A percentile compares a stretch with the other conserved stretches of the same genome.
Conservation (phyloP, 129 eudicot genomes). For the Saposhnikovia divaricata region DNA sequence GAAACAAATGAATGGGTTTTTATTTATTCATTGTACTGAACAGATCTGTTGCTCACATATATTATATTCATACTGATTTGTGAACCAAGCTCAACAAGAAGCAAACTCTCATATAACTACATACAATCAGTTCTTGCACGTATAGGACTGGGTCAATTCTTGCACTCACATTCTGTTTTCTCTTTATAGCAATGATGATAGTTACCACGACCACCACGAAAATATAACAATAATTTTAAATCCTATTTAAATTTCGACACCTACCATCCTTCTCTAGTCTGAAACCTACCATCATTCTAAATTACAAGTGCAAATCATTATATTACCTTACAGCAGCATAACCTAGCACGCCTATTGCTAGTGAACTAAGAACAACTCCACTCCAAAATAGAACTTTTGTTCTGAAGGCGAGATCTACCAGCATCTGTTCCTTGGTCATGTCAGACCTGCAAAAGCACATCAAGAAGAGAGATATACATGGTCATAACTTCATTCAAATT, state of each 20-base stretch:
- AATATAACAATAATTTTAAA: not conserved
- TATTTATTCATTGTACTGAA: not conserved
- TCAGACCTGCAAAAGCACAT: constrained; percentile 45
- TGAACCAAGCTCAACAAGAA: not conserved
- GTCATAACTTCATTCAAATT: not conserved
- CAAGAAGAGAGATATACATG: not conserved
- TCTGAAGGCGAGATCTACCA: constrained; percentile 58
- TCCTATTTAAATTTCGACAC: not conserved
- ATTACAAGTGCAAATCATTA: not conserved
- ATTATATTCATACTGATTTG: not conserved
- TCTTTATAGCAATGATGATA: not conserved
- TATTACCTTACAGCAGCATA: constrained; percentile 66
- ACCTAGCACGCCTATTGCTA: constrained; percentile 67
- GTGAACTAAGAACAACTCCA: constrained; percentile 54
- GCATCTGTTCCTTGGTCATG: constrained; percentile 70
- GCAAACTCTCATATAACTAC: not conserved
- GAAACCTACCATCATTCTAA: not conserved
- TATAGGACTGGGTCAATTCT: not conserved
- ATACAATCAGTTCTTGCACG: not conserved
- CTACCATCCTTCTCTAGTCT: not conserved
- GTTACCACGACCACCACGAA: not conserved
- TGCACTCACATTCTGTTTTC: not conserved
- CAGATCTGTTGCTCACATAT: not conserved
- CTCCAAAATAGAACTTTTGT: constrained; percentile 63
- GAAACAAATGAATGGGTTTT: not conserved